Base-by-base conservation (phyloP, 2,329 filamentous ascomycete genomes). In the Paraphaeosphaeria sporulosa region DNA sequence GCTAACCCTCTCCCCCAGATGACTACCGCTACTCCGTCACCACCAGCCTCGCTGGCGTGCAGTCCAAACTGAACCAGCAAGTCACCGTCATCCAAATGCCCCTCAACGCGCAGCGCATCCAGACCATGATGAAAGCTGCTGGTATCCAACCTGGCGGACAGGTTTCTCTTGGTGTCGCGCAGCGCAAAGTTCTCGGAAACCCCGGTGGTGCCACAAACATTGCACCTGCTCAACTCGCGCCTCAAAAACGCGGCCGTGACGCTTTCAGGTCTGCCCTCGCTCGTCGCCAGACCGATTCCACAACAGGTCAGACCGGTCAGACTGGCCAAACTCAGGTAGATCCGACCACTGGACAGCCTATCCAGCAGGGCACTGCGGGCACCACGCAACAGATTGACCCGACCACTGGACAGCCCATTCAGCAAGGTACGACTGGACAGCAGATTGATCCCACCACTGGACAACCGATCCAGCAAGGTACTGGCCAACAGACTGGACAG, bases 41-140 rank as follows among this genome's bases (percentile, higher is more conserved):
- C 30, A 73, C 74, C 34, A 77, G 72, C 55, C 65, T 78, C 32
- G 75, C 67, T 50, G 74, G 66, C 46, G 75, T 78, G n/a, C 64
- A 65, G 10, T 68, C 75, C 13, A 61, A 72, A 48, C 67, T 77
- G 25, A 76, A 76, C 64, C 68, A 72, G 58, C 72, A 75, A 61
- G 75, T 74, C 19, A 76, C 75, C 15, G 73, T 78, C 40, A 58
- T 78, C 12, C 75, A 78, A 55, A 71, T 78, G 68, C 75, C 75
- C 38, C 69, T 78, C 65, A 78, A 78, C 53, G 71, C 74, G 53
- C 57, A 72, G 44, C 71, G 75, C 47, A 67, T 78, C 36, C 75
- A 77, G 58, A 67, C 70, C 48, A 75, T 76, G 69, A 76, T 76
- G 69, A 68, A 75, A 60, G 64, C 69, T 21, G 71, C 71, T 64